Conservation (phyloP, 2,329 filamentous ascomycete genomes). For the Cercospora zeae-maydis region DNA sequence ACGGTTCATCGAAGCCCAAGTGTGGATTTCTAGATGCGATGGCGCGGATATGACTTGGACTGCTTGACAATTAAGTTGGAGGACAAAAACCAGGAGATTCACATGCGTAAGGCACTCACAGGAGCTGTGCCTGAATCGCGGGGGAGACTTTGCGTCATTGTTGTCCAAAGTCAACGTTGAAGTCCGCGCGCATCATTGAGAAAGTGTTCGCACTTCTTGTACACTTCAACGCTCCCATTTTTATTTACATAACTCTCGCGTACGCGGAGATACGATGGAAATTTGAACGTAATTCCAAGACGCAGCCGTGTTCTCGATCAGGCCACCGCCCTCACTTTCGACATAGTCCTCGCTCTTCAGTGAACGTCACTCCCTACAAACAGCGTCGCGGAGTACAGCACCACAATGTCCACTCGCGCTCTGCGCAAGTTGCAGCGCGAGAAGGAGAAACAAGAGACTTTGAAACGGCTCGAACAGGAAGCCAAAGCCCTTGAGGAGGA, state of each 20-base stretch:
- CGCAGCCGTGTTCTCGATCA: not conserved
- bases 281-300: not conserved
- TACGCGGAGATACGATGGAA: not conserved
- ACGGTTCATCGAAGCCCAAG: too few relatives aligned
- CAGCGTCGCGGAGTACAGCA: not conserved
- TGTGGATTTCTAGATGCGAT: too few relatives aligned
- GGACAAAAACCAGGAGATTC: not conserved
- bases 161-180: not conserved
- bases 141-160: slow-evolving; percentile 12
- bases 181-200: not conserved
- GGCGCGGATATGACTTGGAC: too few relatives aligned
- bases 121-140: slow-evolving; percentile 8
- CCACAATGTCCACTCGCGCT: slow-evolving; percentile 63
- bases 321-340: not conserved
- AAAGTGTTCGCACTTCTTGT: not conserved
- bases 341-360: not conserved
- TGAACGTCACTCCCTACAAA: not conserved
- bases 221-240: too few relatives aligned
- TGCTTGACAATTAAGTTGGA: too few relatives aligned
- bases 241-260: not conserved
- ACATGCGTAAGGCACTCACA: not conserved
- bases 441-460: slow-evolving; percentile 55
- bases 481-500: slow-evolving; percentile 27
- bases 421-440: slow-evolving; percentile 61
- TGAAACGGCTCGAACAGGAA: slow-evolving; percentile 38